phyloP scores from a whole-genome alignment of 2,329 filamentous ascomycete genomes.

The Sarocladium brachiariae region DNA sequence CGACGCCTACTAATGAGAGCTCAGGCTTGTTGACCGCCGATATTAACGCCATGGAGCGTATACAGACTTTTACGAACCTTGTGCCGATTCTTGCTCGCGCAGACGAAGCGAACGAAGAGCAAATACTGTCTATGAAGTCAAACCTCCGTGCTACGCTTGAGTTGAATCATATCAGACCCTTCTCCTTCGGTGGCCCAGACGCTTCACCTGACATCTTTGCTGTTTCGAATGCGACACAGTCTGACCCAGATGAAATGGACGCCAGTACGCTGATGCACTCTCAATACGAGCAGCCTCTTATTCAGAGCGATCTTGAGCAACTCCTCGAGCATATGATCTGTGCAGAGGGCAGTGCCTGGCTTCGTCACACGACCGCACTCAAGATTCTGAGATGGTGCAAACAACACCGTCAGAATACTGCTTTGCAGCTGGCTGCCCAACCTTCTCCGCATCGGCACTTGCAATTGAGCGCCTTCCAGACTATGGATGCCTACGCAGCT shows the following conservation, averaged over 20 bases:
- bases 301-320: conserved; percentile 63
- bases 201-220: conserved; percentile 53
- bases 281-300: conserved; percentile 76
- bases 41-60: conserved; percentile 61
- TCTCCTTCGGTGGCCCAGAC: conserved; percentile 51
- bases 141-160: conserved; percentile 50
- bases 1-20: conserved; percentile 12
- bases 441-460: background rate
- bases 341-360: conserved; percentile 67
- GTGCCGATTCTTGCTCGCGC: conserved; percentile 74
- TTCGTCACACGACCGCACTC: conserved; percentile 74
- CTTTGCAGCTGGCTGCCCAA: background rate
- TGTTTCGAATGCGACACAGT: conserved; percentile 65
- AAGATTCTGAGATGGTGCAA: conserved; percentile 71
- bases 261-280: conserved; percentile 89
- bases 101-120: conserved; percentile 57
- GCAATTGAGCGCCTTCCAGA: background rate
- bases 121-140: conserved; percentile 53
- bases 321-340: conserved; percentile 74
- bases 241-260: conserved; percentile 80
- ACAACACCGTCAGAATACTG: conserved; percentile 16
- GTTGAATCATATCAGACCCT: conserved; percentile 53
- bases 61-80: conserved; percentile 72
- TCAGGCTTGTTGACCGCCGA: conserved; percentile 39
- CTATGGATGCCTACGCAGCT: conserved; percentile 5